These are phyloP conservation scores for Yamadazyma laniorum DNA, from an alignment of 805 yeast species.

Conservation along the genomic window DNA sequence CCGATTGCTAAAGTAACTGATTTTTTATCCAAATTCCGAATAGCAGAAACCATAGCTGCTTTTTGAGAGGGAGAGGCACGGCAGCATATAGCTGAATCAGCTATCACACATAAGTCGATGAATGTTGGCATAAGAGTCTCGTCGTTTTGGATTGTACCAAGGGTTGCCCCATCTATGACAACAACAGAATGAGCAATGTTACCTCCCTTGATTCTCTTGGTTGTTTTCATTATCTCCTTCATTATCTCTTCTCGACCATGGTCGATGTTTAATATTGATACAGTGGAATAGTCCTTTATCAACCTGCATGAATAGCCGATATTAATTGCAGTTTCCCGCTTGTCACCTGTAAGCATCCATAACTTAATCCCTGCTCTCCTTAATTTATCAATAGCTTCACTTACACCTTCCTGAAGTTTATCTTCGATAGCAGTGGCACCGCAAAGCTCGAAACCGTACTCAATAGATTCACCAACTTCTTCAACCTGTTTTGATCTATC, in stretches of 20 bases:
- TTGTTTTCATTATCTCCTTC: conserved; percentile 71
- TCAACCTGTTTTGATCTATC: conserved; percentile 69
- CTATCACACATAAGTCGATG: conserved; percentile 78
- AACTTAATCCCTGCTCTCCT: conserved; percentile 89
- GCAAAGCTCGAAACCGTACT: conserved; percentile 60
- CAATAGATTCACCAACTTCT: conserved; percentile 69
- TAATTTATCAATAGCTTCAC: conserved; percentile 88
- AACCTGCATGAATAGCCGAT: conserved; percentile 93
- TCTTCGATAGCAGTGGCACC: conserved; percentile 99
- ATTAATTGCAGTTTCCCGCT: conserved; percentile 95
- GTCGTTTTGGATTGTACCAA: conserved; percentile 71
- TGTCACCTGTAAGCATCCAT: conserved; percentile 99
- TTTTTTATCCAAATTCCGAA: conserved; percentile 64
- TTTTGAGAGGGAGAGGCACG: conserved; percentile 97
- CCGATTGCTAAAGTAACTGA: conserved; percentile 94
- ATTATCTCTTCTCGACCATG: conserved; percentile 54
- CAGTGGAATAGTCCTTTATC: conserved; percentile 89
- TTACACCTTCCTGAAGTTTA: conserved; percentile 93
- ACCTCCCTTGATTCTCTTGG: conserved; percentile 68
- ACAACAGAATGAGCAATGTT: conserved; percentile 90
- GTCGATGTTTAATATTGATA: conserved; percentile 60
- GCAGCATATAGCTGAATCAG: conserved; percentile 91
- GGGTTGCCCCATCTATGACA: conserved; percentile 91
- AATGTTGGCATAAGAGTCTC: conserved; percentile 69
- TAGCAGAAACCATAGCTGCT: conserved; percentile 80